Evolutionary conservation across 371 early-diverging fungal species (phyloP).

Genomic region (Syncephalis plumigaleata): DNA sequence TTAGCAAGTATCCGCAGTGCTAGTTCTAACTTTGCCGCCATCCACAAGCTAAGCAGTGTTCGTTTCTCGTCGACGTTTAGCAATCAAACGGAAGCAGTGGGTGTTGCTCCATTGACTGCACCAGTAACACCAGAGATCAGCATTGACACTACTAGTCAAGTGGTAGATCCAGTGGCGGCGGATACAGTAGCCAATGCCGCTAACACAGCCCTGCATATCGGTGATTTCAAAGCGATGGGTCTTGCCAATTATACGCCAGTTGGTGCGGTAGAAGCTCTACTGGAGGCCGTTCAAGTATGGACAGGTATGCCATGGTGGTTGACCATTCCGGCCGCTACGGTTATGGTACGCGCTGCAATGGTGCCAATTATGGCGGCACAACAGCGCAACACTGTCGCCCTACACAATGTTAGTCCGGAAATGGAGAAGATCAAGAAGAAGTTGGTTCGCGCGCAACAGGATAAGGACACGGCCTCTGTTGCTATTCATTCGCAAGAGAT

Average conservation of each 20-base stretch:
- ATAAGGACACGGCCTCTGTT: constrained; percentile 33
- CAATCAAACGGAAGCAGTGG: background rate
- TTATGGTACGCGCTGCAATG: constrained; percentile 48
- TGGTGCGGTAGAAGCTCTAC: constrained; percentile 45
- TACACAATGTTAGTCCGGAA: constrained; percentile 63
- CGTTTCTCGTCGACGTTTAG: too few species aligned
- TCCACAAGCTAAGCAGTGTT: too few species aligned
- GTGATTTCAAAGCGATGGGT: constrained; percentile 64
- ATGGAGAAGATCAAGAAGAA: constrained; percentile 44
- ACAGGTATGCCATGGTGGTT: constrained; percentile 91
- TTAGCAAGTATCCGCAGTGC: too few species aligned
- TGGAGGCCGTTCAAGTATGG: constrained; percentile 66
- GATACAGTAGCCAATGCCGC: too few species aligned
- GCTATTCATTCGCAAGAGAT: constrained; percentile 33
- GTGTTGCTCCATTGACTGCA: background rate
- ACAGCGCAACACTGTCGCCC: constrained; percentile 48
- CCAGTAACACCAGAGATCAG: background rate
- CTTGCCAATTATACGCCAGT: constrained; percentile 59
- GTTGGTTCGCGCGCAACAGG: constrained; percentile 32
- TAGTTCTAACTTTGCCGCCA: too few species aligned
- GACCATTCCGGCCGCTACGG: constrained; percentile 54
- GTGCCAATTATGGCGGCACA: constrained; percentile 62
- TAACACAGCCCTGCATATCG: constrained; percentile 40
- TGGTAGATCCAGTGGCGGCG: too few species aligned
- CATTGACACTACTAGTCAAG: too few species aligned